Base-by-base conservation (phyloP, 116 monocot genomes). In the Trichopus zeylanicus region DNA sequence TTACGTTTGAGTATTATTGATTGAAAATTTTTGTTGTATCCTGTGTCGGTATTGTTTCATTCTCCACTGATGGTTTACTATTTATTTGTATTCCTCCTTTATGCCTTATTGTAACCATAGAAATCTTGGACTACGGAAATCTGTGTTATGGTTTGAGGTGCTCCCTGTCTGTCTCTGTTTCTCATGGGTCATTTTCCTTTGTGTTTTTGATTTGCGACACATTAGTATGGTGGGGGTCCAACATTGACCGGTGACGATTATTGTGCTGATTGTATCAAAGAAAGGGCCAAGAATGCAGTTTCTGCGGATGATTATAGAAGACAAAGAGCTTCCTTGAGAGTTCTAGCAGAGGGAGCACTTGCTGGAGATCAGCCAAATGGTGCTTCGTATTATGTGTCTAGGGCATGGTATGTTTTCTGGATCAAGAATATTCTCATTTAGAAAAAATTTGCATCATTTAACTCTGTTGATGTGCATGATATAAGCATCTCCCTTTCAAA, bases 141-240 rank as follows among this genome's bases (percentile, higher is more conserved):
- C 42, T 2, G 18, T 42, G 13, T 42, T 42, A 42, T 42, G 3
- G 42, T 42, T n/a, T 37, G 37, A 42, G 42, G 13, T 16, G 18
- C 42, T n/a, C n/a, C n/a, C n/a, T n/a, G n/a, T n/a, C n/a, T n/a
- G n/a, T n/a, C n/a, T n/a, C n/a, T n/a, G n/a, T n/a, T n/a, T n/a
- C n/a, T n/a, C n/a, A n/a, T n/a, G n/a, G n/a, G n/a, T n/a, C n/a
- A n/a, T n/a, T 12, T 42, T 15, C 42, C 42, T 16, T 42, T 13
- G 42, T n/a, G n/a, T 16, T 42, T 42, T 42, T 42, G 13, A 42
- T 42, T 42, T 42, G 42, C n/a, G 42, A 42, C 37, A 7, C 13
- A 18, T 55, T 52, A 98, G 97, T 88, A 98, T 78, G 91, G 85
- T 59, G 97, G 97, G 26, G 97, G 91, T 1, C 91, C 97, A 25